Conservation (phyloP, 768 basidiomycete species). For the Gautieria morchelliformis region DNA sequence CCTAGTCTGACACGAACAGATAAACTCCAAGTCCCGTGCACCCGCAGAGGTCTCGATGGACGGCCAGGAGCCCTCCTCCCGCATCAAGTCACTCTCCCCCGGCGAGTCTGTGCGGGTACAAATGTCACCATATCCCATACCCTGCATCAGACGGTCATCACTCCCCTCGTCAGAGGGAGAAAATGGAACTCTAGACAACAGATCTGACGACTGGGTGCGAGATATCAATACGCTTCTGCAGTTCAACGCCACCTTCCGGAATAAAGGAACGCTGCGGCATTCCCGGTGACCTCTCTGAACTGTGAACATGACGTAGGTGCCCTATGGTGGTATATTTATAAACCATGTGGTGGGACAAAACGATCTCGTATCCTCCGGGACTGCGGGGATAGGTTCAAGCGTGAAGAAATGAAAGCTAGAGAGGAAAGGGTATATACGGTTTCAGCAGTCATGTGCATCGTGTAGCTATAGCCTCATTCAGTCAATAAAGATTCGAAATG, state of each 20-base stretch:
- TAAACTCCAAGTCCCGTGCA: constrained; percentile 76
- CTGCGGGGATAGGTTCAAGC: too few relatives aligned
- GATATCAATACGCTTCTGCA: constrained; percentile 92
- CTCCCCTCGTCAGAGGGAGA: constrained; percentile 46
- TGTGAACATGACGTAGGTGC: not conserved
- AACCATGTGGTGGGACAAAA: too few relatives aligned
- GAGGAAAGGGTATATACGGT: too few relatives aligned
- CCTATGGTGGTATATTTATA: too few relatives aligned
- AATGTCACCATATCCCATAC: constrained; percentile 82
- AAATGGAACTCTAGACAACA: constrained; percentile 20
- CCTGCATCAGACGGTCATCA: constrained; percentile 84
- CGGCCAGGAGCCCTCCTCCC: constrained; percentile 70
- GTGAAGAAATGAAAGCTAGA: too few relatives aligned
- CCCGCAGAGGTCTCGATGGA: constrained; percentile 91
- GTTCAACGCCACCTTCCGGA: constrained; percentile 90
- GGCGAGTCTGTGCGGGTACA: constrained; percentile 81
- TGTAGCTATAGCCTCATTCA: too few relatives aligned
- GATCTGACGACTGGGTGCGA: constrained; percentile 83
- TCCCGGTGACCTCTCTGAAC: not conserved
- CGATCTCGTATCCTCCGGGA: too few relatives aligned
- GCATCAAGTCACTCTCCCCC: constrained; percentile 42
- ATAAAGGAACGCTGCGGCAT: constrained; percentile 74
- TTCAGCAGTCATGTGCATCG: too few relatives aligned
- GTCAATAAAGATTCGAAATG: too few relatives aligned
- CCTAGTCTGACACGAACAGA: constrained; percentile 34